Percentiles rank a stretch among this genome's conserved stretches.
These are phyloP conservation scores for Dryadomyces quercivorus DNA, from an alignment of 2,329 filamentous ascomycete genomes.

Conservation along the genomic window DNA sequence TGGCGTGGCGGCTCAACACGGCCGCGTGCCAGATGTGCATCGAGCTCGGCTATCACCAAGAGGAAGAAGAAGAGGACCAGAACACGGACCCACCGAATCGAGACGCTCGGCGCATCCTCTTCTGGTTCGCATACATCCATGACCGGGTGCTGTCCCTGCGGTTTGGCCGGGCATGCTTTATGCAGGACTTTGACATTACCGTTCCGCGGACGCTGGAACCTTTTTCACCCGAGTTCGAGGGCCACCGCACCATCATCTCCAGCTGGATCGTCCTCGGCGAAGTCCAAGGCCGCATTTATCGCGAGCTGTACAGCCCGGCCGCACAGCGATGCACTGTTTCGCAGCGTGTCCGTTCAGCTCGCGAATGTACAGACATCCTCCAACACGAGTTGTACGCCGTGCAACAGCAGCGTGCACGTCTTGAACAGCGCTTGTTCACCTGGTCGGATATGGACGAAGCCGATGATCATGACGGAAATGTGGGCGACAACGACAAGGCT, in stretches of 20 bases:
- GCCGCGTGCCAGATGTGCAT: slow-evolving; percentile 48
- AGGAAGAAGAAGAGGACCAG: neutral
- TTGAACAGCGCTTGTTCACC: neutral
- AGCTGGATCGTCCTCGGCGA: slow-evolving; percentile 43
- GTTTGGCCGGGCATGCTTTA: slow-evolving; percentile 42
- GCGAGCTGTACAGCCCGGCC: slow-evolving; percentile 39
- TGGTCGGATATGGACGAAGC: neutral
- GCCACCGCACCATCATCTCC: slow-evolving; percentile 34
- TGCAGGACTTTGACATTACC: slow-evolving; percentile 45
- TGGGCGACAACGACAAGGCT: neutral
- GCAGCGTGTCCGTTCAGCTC: slow-evolving; percentile 27
- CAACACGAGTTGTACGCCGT: slow-evolving; percentile 11
- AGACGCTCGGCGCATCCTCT: slow-evolving; percentile 9
- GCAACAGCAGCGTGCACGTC: neutral
- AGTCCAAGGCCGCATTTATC: slow-evolving; percentile 48
- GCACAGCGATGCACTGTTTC: slow-evolving; percentile 23
- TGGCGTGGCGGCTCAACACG: slow-evolving; percentile 48
- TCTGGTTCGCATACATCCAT: slow-evolving; percentile 19
- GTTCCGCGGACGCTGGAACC: slow-evolving; percentile 23
- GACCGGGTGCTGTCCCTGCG: slow-evolving; percentile 47
- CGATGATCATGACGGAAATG: neutral
- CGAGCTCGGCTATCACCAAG: slow-evolving; percentile 44
- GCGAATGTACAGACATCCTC: slow-evolving; percentile 24
- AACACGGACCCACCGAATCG: neutral
- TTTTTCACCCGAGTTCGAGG: slow-evolving; percentile 16